Base-by-base conservation (phyloP, 2,329 filamentous ascomycete species). In the Passalora sequoiae region DNA sequence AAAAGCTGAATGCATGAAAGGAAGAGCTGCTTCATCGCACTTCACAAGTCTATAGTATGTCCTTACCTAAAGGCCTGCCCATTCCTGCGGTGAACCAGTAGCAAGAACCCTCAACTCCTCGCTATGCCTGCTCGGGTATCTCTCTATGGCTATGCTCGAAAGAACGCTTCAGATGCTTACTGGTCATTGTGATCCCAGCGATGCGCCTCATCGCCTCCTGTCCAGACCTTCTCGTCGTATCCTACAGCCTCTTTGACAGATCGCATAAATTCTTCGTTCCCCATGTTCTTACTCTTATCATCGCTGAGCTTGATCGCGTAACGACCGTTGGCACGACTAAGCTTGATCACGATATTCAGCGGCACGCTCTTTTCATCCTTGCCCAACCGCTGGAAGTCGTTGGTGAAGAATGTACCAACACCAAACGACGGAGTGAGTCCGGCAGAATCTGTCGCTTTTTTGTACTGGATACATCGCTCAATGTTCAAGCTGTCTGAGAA, bases 331-430 rank as follows among this genome's bases (percentile, higher is more conserved):
- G 89, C 92, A 7, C 86, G 89, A 50, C 86, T 87, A 48, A 98
- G 76, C 70, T 98, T 98, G 69, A 98, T 96, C 55, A 98, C 92
- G 58, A 98, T 98, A 60, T 98, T 98, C 42, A 98, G 71, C 0
- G 92, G 92, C 12, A 82, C 80, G 0, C 89, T 96, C 68, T 96
- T 97, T 55, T 81, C 80, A 28, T 83, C 82, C 1, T 82, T 85
- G 25, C 74, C 80, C 48, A 77, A 70, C 53, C 84, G 79, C n/a
- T 70, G 71, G 63, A 92, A 98, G 66, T 98, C 92, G 60, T 98
- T 80, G 3, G 92, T 98, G 58, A 98, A 76, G 67, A 87, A 97
- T 0, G 92, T 98, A 4, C 92, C 92, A 1, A 98, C 86, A 48
- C 92, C 92, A 69, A 98, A 98, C 0, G 84, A 86, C 9, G 91